These are phyloP conservation scores for Amaranthus tricolor DNA, from an alignment of 179 eudicot genomes.

Conservation along the genomic window DNA sequence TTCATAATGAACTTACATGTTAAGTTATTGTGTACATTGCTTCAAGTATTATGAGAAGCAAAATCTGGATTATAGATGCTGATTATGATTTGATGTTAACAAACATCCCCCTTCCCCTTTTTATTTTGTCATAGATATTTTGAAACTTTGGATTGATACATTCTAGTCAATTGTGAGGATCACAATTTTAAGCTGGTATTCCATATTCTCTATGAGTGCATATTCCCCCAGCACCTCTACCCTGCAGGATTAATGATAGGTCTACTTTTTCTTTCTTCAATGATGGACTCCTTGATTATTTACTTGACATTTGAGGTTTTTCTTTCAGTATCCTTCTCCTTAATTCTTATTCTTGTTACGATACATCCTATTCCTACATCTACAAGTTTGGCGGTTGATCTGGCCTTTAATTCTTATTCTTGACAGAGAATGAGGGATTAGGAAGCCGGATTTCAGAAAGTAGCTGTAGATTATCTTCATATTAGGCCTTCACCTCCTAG, in stretches of 20 bases:
- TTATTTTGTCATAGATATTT: background rate
- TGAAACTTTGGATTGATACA: background rate
- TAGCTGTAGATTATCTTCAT: slow-evolving; percentile 41
- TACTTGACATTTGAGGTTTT: slow-evolving; percentile 2
- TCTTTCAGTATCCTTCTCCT: slow-evolving; percentile 17
- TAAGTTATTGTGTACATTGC: no score
- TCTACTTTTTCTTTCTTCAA: background rate
- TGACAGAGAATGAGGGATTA: slow-evolving; percentile 47
- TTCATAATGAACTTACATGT: no score
- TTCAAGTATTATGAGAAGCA: background rate
- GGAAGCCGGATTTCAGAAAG: slow-evolving; percentile 32
- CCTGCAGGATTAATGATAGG: background rate
- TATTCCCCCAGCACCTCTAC: background rate
- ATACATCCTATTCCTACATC: slow-evolving; percentile 26
- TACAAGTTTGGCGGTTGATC: slow-evolving; percentile 35
- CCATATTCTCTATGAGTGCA: background rate
- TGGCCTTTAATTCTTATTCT: slow-evolving; percentile 32
- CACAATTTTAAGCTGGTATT: background rate
- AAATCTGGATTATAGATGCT: background rate
- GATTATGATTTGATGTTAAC: background rate
- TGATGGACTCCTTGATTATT: background rate
- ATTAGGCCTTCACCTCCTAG: slow-evolving; percentile 62
- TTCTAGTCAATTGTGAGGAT: background rate
- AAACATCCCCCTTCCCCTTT: no score
- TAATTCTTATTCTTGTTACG: no score